Conservation (phyloP, 305 asterid species). For the Fraxinus sp. region DNA sequence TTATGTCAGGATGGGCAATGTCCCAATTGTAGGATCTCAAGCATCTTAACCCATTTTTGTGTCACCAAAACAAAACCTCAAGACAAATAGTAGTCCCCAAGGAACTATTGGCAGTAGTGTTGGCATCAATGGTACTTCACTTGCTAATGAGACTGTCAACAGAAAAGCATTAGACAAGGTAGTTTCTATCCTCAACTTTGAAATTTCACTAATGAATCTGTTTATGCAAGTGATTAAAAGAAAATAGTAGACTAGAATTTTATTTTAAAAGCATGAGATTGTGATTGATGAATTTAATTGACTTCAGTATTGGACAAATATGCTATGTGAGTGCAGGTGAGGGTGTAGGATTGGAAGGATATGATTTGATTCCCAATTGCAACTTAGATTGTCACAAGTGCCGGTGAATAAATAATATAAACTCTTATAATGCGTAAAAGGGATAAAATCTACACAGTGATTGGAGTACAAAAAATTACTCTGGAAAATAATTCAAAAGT, state of each 20-base stretch:
- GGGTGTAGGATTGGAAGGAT: neutral
- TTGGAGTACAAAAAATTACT: too few species aligned
- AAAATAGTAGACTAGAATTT: neutral
- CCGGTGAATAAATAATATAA: neutral
- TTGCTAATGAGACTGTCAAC: constrained; percentile 71
- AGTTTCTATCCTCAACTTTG: constrained; percentile 8
- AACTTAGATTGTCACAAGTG: neutral
- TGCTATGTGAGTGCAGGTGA: neutral
- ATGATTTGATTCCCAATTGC: neutral
- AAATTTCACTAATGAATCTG: neutral
- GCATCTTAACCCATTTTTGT: constrained; percentile 30
- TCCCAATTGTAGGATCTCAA: constrained; percentile 38
- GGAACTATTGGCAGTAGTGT: constrained; percentile 36
- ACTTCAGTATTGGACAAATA: neutral
- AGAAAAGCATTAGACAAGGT: constrained; percentile 97
- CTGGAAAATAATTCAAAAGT: too few species aligned
- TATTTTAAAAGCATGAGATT: neutral
- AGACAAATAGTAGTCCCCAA: constrained; percentile 41
- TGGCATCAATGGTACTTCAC: constrained; percentile 32
- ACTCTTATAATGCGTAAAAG: too few species aligned
- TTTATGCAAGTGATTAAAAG: neutral
- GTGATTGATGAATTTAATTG: neutral
- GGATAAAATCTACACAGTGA: too few species aligned
- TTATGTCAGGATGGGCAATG: constrained; percentile 45
- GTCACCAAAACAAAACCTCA: constrained; percentile 38